Evolutionary conservation across 306 rosid genomes (phyloP), one percentile per base, ranked within the genome.

Genomic region (Sicyos baderoa): DNA sequence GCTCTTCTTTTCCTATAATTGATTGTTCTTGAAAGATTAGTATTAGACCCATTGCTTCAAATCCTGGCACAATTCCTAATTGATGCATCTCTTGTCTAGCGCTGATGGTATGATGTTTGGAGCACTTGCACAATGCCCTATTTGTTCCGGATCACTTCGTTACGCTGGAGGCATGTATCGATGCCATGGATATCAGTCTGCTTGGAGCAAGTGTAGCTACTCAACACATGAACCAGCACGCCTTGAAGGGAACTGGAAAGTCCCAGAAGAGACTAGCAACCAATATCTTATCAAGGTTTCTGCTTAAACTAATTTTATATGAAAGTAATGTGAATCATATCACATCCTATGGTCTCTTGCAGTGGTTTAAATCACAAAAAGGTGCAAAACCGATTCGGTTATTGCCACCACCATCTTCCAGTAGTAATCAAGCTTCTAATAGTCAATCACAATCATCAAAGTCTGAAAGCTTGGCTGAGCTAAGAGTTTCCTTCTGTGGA

Each of bases 101-200:
- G 94, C 90, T 51, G 99, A 93, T 77, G 99, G 94, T 61, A 93
- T 93, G 99, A 85, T 93, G 90, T 93, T 89, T 88, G 99, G 99
- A 86, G 88, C 84, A 68, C 97, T 90, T 78, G 75, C 74, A 55
- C 76, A 65, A 57, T 93, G 99, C 79, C 86, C 97, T 5, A 70
- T 90, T 25, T 93, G 99, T 80, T 78, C 91, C 61, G 82, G 94
- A 59, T 79, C 68, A 68, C 81, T 93, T 80, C 91, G 78, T 55
- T 88, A 85, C 75, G 82, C 94, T 76, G 92, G 94, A 73, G 97
- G 94, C 72, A 82, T 81, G 89, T 90, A 86, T 75, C 87, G 86
- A 70, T 93, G 99, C 78, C 82, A 45, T 23, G 99, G 96, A 21
- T 93, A 66, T 75, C 59, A 80, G 53, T 82, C 96, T 9, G 99